Evolutionary conservation across 164 flowering plant genomes (phyloP), one percentile per base, ranked within the genome.

Genomic region (Chimonanthus salicifolius): DNA sequence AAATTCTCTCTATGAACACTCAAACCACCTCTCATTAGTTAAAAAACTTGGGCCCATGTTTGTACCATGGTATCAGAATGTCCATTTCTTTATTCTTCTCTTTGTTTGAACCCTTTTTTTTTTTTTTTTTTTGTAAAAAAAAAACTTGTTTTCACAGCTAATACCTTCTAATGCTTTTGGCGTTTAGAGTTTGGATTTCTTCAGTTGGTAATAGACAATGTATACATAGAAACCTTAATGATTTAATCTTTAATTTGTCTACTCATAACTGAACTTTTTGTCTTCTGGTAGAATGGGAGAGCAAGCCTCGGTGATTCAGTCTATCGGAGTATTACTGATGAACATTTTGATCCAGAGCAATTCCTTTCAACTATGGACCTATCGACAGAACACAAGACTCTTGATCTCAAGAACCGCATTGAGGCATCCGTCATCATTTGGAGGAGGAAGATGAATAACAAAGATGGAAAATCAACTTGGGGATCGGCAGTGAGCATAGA

Each of bases 391-490:
- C 93, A 94, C 84, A 88, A 87, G 82, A 87, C 89, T 9, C 85
- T 92, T n/a, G 96, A 94, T 65, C 83, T 94, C 18, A 92, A 88
- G 83, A 88, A 94, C 85, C 85, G 86, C 72, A 88, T 94, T 13
- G 98, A 94, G 76, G 98, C 98, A 6, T 94, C 98, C 0, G 86
- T 90, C 7, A 81, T 90, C 69, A 94, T 92, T 44, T 94, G 98
- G 98, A 82, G 82, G 74, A 87, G 97, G 80, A 94, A 92, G 79
- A 89, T 94, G 94, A 54, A 74, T 77, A 78, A 84, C 71, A 92
- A 94, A 81, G 98, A 92, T 72, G 75, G 78, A 3, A 91, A 88
- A 71, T 86, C 95, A 67, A 71, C 91, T 18, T 94, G 98, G 98
- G 85, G 94, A 66, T 90, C 93, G 47, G 85, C 88, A 13, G 89